A percentile compares a stretch with the other conserved stretches of the same genome.
These are phyloP conservation scores for Furcasterigmium furcatum DNA, from an alignment of 2,329 filamentous ascomycete genomes.

Conservation along the genomic window DNA sequence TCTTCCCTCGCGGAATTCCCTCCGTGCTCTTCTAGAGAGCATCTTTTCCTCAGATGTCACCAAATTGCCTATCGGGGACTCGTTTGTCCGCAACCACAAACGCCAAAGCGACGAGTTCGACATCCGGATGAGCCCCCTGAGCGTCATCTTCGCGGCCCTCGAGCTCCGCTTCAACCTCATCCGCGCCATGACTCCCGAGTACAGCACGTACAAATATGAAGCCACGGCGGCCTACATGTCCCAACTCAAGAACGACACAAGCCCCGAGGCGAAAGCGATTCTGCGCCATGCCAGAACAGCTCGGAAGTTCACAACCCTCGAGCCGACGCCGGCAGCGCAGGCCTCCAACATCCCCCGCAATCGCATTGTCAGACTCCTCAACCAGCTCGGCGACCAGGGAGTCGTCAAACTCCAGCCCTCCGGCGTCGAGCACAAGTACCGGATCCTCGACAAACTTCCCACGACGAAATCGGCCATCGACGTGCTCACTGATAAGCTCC, in stretches of 20 bases:
- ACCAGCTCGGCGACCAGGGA: slow-evolving; percentile 46
- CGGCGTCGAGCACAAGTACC: slow-evolving; percentile 52
- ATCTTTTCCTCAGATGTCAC: slow-evolving; percentile 39
- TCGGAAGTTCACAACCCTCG: slow-evolving; percentile 39
- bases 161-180: slow-evolving; percentile 56
- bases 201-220: slow-evolving; percentile 51
- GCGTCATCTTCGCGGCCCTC: slow-evolving; percentile 56
- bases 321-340: slow-evolving; percentile 38
- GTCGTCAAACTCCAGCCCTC: slow-evolving; percentile 47
- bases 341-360: slow-evolving; percentile 30
- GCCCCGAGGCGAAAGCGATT: slow-evolving; percentile 41
- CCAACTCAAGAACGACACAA: slow-evolving; percentile 30
- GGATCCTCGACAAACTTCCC: slow-evolving; percentile 44
- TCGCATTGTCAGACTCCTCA: slow-evolving; percentile 51
- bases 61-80: slow-evolving; percentile 30
- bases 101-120: slow-evolving; percentile 47
- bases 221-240: slow-evolving; percentile 27
- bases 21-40: slow-evolving; percentile 44
- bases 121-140: slow-evolving; percentile 45
- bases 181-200: slow-evolving; percentile 54
- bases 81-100: slow-evolving; percentile 42
- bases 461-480: slow-evolving; percentile 34
- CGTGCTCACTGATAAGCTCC: slow-evolving; percentile 41
- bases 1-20: slow-evolving; percentile 47
- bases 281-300: slow-evolving; percentile 31